These are phyloP conservation scores for Larix kaempferi DNA, from an alignment of 75 land plant genomes.

Conservation along the genomic window DNA sequence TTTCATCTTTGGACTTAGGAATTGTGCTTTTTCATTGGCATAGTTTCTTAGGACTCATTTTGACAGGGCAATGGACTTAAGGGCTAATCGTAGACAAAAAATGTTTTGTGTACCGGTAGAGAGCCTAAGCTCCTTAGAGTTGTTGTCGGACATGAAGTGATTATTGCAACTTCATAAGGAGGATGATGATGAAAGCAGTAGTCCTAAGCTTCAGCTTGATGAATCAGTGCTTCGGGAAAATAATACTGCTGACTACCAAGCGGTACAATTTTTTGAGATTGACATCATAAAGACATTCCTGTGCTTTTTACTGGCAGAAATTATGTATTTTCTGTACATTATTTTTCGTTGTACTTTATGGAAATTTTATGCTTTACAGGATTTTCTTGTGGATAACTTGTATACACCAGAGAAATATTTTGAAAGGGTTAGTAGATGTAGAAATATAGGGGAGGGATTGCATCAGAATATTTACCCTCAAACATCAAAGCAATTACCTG, in stretches of 20 bases:
- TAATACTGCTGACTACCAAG: slow-evolving; percentile 12
- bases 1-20: neutral
- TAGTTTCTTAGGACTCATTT: neutral
- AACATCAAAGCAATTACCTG: slow-evolving; percentile 14
- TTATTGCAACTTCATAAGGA: slow-evolving; percentile 79
- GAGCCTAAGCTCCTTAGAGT: slow-evolving; percentile 44
- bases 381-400: slow-evolving; percentile 1
- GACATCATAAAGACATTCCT: neutral
- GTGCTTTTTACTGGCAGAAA: neutral
- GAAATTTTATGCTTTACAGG: neutral
- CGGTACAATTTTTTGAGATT: slow-evolving; percentile 13
- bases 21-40: neutral
- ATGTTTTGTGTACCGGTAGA: slow-evolving; percentile 21
- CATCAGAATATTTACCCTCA: slow-evolving; percentile 24
- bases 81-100: neutral
- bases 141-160: slow-evolving; percentile 73
- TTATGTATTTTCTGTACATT: neutral
- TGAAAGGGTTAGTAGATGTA: neutral
- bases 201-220: slow-evolving; percentile 48
- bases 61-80: neutral
- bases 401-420: neutral
- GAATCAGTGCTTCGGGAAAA: neutral
- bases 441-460: neutral
- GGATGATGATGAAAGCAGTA: slow-evolving; percentile 92
- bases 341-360: neutral